Base-by-base conservation (phyloP, 768 basidiomycete species). In the Suillus paluster region DNA sequence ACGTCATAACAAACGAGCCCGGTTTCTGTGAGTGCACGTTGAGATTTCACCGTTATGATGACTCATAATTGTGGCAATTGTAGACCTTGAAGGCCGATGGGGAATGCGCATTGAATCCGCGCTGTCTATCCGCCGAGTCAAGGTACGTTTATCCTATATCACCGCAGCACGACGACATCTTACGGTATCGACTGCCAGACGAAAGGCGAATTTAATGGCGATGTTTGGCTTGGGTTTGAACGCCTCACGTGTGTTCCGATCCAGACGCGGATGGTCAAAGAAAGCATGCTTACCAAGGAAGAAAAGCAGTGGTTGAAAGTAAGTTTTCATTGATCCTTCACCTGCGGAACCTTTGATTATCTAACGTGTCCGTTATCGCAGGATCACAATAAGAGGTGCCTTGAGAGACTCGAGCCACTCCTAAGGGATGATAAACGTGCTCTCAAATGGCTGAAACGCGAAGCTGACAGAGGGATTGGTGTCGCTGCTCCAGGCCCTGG, bases 71-170 rank as follows among this genome's bases (percentile, higher is more conserved):
- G 23, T 34, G 38, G 42, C 50, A 54, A 52, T 63, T 69, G 63
- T 69, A 89, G 91, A 96, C 73, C 82, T 86, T 34, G 88, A 88
- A 57, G 88, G 89, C 15, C 82, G 85, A 65, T 99, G 87, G 83
- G 97, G 97, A 5, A 89, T 99, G 74, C 86, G 97, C 6, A 94
- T 95, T 53, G 97, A 99, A 76, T 94, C 91, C 53, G 90, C 93
- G 14, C 78, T 96, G 33, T 79, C 84, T 41, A 94, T 97, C 45
- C 84, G 85, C 64, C 85, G 84, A 55, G 85, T 85, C 79, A 70
- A 86, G 77, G 65, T 71, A 57, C 60, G 63, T 66, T 64, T 59
- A 27, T 57, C 52, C 48, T 59, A 56, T 33, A 61, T 69, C 34
- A 46, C 46, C 49, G 60, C 59, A 56, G 12, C 23, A 44, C 39